Evolutionary conservation across 2,329 filamentous ascomycete species (phyloP).

Genomic region (Colletotrichum horii): DNA sequence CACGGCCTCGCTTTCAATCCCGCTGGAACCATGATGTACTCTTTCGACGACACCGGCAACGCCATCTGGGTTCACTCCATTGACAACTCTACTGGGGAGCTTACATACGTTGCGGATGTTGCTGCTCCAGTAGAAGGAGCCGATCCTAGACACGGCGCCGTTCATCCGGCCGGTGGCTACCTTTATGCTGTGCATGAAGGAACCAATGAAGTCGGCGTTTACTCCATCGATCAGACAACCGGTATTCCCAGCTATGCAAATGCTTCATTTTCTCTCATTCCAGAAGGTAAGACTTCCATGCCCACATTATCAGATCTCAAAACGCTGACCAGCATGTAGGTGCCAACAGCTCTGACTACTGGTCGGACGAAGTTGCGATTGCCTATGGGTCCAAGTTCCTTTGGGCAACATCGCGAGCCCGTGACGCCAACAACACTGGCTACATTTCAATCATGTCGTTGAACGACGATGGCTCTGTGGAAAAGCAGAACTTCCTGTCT

Average conservation of each 20-base stretch:
- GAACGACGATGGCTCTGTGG: slow-evolving; percentile 28
- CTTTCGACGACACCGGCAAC: background rate
- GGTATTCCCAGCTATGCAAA: background rate
- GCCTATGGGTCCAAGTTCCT: background rate
- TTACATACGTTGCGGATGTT: background rate
- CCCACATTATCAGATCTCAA: too few relatives aligned
- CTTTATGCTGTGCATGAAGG: background rate
- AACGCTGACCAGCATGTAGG: background rate
- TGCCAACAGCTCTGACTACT: background rate
- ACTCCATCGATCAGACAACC: background rate
- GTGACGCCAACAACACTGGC: slow-evolving; percentile 19
- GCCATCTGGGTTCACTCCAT: background rate
- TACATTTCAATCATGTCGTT: slow-evolving; percentile 35
- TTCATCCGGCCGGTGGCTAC: background rate
- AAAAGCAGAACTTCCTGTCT: slow-evolving; percentile 31
- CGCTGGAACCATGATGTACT: background rate
- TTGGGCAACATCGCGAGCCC: background rate
- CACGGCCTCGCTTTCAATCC: background rate
- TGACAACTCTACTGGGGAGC: background rate
- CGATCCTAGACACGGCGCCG: background rate
- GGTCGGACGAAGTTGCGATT: background rate
- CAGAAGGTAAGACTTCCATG: background rate
- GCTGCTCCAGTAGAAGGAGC: background rate
- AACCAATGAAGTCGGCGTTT: background rate
- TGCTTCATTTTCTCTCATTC: background rate